Base-by-base conservation (phyloP, 257 asterid species). In the Linaria vulgaris region DNA sequence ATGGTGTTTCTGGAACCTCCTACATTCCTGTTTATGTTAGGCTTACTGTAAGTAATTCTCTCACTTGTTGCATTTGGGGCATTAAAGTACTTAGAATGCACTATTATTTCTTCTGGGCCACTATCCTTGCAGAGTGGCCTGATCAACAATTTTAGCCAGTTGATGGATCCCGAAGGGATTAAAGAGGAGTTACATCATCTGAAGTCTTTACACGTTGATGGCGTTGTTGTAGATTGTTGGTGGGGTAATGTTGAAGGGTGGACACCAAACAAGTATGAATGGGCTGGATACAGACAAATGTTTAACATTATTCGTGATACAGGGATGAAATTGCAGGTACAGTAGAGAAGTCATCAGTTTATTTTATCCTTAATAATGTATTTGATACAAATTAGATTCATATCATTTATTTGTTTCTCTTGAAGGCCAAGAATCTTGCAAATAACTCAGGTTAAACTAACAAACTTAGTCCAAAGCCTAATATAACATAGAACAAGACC, bases 221-320 rank as follows among this genome's bases (percentile, higher is more conserved):
- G 95, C 5, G 76, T 83, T 71, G 76, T 79, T 57, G 85, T 86
- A 20, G 81, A 83, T 72, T 85, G 94, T 76, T 77, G 86, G 86
- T 86, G 95, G 95, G 95, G 90, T 31, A 75, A 81, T 47, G 81
- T 86, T 59, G 90, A 86, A 72, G 87, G 88, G 11, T 83, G 86
- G 90, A 60, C 73, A 3, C 90, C 88, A 8, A 79, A 79, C 50
- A 86, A 83, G 68, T 86, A 81, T 63, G 88, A 83, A 59, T 86
- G 95, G 95, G 76, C 85, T 31, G 90, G 90, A 56, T 86, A 83
- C 63, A 76, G 85, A 60, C 84, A 86, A 59, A 52, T 86, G 71
- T 83, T 86, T 57, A 71, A 77, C 71, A 86, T 86, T 69, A 83
- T 86, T 57, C 81, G 69, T 51, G 86, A 74, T 58, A 77, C 79